These are phyloP conservation scores for Ilex asprella DNA, from an alignment of 257 asterid genomes.

Conservation along the genomic window DNA sequence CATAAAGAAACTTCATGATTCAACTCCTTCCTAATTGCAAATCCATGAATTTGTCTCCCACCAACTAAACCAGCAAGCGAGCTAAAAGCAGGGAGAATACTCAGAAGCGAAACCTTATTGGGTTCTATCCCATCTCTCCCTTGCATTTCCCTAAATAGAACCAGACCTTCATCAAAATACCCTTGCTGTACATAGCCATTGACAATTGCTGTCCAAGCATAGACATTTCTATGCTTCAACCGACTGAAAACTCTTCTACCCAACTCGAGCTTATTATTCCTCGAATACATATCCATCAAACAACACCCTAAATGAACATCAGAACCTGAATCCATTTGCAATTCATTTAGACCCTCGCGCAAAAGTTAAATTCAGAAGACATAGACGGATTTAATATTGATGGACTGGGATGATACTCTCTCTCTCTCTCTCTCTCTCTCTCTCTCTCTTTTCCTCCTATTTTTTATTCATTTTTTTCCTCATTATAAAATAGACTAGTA, in stretches of 20 bases:
- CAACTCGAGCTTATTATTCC: constrained; percentile 23
- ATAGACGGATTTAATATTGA: no score
- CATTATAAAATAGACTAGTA: no score
- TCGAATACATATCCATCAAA: constrained; percentile 62
- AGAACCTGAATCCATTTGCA: constrained; percentile 21
- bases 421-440: no score
- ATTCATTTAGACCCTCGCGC: not conserved
- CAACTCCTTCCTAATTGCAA: constrained; percentile 42
- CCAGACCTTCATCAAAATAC: constrained; percentile 36
- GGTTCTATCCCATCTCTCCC: constrained; percentile 32
- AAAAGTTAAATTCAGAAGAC: no score
- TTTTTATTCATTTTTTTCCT: no score
- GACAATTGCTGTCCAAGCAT: constrained; percentile 62
- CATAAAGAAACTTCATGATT: constrained; percentile 33
- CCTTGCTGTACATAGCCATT: constrained; percentile 47
- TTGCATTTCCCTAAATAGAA: constrained; percentile 54
- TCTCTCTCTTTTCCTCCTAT: no score
- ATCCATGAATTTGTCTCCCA: constrained; percentile 61
- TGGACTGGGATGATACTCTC: no score
- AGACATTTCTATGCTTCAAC: constrained; percentile 37
- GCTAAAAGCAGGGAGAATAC: constrained; percentile 48
- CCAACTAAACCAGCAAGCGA: constrained; percentile 45
- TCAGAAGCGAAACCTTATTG: constrained; percentile 53
- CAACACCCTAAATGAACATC: constrained; percentile 62
- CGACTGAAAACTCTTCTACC: constrained; percentile 50